Base-by-base conservation (phyloP, 352 stramenopile species). In the Globisporangium lucens region DNA sequence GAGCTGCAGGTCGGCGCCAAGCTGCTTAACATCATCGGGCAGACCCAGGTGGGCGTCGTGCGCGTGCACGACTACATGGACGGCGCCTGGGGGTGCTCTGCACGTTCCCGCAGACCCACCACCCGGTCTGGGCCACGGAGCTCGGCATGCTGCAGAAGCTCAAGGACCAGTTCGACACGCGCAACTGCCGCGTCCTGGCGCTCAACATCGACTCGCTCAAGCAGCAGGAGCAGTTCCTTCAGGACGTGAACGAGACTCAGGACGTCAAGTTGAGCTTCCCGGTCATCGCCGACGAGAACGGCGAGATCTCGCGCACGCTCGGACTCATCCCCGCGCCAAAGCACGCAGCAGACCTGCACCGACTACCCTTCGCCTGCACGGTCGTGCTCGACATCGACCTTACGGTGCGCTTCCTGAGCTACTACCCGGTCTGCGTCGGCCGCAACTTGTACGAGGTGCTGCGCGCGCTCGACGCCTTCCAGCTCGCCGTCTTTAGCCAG, bases 381-480 rank as follows among this genome's bases (percentile, higher is more conserved):
- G 71, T 89, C 61, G 62, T 93, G 33, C 51, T 93, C n/a, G 85
- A 93, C 67, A 76, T 93, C 12, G 83, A 93, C 68, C 75, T 91
- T 68, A 90, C 78, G 0, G 82, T 93, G 52, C 74, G 76, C 0
- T 80, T 90, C 65, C 59, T 91, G 3, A 75, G 72, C 9, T 87
- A 93, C 58, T 92, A 90, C 58, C 84, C 88, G 2, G 75, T 87
- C 61, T 68, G 70, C 33, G 82, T 94, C 36, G 85, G 87, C 12
- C 84, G 86, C 64, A 95, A 95, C 58, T 76, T 93, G 35, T 95
- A 95, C 69, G 87, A 95, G 61, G 75, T 93, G 67, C 69, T 95
- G 20, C 82, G 85, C 8, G 70, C 78, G 22, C 61, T 94, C 43
- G 85, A 95, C 61, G 85, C 85, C 13, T 73, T 91, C 27, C 83